A percentile compares a stretch with the other conserved stretches of the same genome.
Conservation (phyloP, 2,329 filamentous ascomycete genomes). For the Monilinia polystroma region DNA sequence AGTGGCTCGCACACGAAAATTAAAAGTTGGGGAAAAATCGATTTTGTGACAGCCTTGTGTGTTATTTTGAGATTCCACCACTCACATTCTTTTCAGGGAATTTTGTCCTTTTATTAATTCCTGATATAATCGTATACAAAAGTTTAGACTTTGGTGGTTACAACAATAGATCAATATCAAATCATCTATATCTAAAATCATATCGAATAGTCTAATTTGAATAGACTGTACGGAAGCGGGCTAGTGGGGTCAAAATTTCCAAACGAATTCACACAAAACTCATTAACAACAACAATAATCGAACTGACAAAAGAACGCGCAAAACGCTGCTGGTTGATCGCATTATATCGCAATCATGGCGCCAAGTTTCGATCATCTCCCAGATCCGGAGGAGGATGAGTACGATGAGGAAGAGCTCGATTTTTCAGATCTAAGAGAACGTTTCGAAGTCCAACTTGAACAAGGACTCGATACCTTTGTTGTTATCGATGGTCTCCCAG, state of each 20-base stretch:
- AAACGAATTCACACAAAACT: constrained; percentile 25
- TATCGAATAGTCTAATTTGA: constrained; percentile 11
- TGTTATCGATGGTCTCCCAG: constrained; percentile 89
- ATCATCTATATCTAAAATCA: neutral
- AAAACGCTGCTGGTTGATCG: constrained; percentile 21
- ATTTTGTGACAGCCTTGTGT: constrained; percentile 20
- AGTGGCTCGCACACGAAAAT: constrained; percentile 26
- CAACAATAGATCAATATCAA: neutral
- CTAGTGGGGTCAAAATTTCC: constrained; percentile 25
- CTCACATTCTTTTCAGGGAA: constrained; percentile 10
- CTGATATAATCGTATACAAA: neutral
- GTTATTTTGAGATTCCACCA: constrained; percentile 9
- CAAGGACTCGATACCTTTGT: constrained; percentile 96
- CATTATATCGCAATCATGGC: constrained; percentile 66
- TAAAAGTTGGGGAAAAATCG: constrained; percentile 22
- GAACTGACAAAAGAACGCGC: constrained; percentile 23
- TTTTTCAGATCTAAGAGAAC: constrained; percentile 88
- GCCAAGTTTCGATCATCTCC: constrained; percentile 87
- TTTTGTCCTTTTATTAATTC: constrained; percentile 4
- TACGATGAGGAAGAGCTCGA: constrained; percentile 94
- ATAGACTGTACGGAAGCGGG: constrained; percentile 21
- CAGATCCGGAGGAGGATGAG: constrained; percentile 82
- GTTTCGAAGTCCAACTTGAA: constrained; percentile 94
- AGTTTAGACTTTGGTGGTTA: constrained; percentile 8
- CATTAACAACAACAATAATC: constrained; percentile 12